Conservation (phyloP, 306 rosid genomes). For the Arachis stenosperma region DNA sequence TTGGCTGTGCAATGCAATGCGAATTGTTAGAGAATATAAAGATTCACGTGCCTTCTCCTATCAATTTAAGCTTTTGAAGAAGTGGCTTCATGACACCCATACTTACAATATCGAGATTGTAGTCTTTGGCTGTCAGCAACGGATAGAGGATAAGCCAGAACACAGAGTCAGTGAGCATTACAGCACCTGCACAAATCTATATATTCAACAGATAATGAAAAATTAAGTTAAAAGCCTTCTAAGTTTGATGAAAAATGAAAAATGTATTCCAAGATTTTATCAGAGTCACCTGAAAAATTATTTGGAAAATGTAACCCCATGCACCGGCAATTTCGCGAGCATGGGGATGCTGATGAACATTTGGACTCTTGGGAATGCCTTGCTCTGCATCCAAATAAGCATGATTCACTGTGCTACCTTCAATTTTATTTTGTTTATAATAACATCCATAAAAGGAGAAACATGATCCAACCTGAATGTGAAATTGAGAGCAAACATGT, state of each 20-base stretch:
- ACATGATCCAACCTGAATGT: constrained; percentile 65
- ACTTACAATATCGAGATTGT: constrained; percentile 75
- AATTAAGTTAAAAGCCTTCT: not conserved
- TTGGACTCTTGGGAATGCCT: constrained; percentile 51
- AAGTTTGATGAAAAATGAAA: constrained; percentile 11
- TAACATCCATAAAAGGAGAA: constrained; percentile 71
- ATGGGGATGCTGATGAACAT: constrained; percentile 33
- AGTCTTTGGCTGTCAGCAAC: constrained; percentile 50
- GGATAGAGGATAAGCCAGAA: constrained; percentile 90
- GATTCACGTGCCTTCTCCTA: too few species aligned
- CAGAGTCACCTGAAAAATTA: constrained; percentile 74
- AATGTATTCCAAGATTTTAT: not conserved
- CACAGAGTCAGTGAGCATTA: constrained; percentile 72
- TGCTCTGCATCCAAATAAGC: constrained; percentile 51
- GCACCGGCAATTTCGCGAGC: constrained; percentile 52
- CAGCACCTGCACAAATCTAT: constrained; percentile 89
- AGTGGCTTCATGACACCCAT: not conserved
- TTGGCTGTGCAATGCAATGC: constrained; percentile 32
- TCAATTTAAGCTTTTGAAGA: too few species aligned
- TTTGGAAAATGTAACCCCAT: constrained; percentile 70
- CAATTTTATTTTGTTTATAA: constrained; percentile 32
- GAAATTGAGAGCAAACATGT: constrained; percentile 28
- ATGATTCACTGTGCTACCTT: constrained; percentile 35
- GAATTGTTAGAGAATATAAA: too few species aligned
- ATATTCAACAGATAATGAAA: constrained; percentile 32